Evolutionary conservation across 805 yeast genomes (phyloP).

Genomic region (Wickerhamomyces pijperi): DNA sequence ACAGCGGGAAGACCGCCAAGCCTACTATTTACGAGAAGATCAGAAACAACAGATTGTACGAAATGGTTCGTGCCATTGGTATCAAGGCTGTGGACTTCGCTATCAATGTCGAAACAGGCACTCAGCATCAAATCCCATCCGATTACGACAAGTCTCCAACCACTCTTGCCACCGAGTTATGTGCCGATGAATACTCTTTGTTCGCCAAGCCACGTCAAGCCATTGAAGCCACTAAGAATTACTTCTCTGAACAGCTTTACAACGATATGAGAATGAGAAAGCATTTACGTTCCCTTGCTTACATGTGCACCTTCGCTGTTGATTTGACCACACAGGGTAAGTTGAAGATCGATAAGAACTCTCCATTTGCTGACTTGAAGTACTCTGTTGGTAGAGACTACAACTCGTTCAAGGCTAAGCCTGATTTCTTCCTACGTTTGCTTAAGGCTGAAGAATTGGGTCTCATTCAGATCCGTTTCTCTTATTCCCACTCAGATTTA

Average conservation of each 20-base stretch:
- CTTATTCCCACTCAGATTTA: constrained; percentile 23
- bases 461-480: constrained; percentile 52
- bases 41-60: constrained; percentile 49
- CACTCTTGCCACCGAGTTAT: constrained; percentile 38
- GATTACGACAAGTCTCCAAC: constrained; percentile 55
- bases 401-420: constrained; percentile 59
- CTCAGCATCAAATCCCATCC: constrained; percentile 59
- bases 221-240: constrained; percentile 59
- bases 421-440: constrained; percentile 83
- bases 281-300: constrained; percentile 52
- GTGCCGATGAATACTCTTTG: constrained; percentile 26
- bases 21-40: constrained; percentile 56
- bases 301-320: constrained; percentile 57
- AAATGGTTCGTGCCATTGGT: constrained; percentile 61
- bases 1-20: constrained; percentile 25
- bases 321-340: constrained; percentile 76
- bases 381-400: constrained; percentile 79
- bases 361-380: constrained; percentile 81
- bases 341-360: constrained; percentile 63
- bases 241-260: constrained; percentile 68
- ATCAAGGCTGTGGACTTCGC: constrained; percentile 73
- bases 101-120: constrained; percentile 61
- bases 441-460: constrained; percentile 81
- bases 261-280: constrained; percentile 74
- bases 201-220: constrained; percentile 54